Conservation (phyloP, 306 rosid species). For the Prunus mume region DNA sequence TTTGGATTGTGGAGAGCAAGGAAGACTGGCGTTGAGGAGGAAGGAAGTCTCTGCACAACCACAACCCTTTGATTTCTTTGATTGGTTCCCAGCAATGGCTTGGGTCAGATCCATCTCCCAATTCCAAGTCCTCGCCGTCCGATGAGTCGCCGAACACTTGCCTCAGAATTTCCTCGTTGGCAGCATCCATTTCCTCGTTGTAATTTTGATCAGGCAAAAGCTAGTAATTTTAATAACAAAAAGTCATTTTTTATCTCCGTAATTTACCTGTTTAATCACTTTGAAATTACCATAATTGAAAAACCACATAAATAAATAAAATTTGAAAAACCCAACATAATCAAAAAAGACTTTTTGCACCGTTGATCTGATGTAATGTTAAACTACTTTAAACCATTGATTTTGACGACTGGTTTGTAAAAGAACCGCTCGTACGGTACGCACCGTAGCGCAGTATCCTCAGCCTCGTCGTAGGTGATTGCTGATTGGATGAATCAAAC, state of each 20-base stretch:
- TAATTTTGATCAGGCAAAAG: neutral
- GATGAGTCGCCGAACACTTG: slow-evolving; percentile 69
- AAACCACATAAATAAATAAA: too few relatives aligned
- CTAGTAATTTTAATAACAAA: neutral
- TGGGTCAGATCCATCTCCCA: neutral
- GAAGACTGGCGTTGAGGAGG: slow-evolving; percentile 41
- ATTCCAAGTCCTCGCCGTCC: slow-evolving; percentile 36
- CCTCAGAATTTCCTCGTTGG: slow-evolving; percentile 27
- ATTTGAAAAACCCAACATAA: too few relatives aligned
- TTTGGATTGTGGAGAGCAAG: slow-evolving; percentile 51
- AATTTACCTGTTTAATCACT: too few relatives aligned
- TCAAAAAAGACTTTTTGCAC: neutral
- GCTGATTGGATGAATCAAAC: neutral
- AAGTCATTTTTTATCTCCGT: too few relatives aligned
- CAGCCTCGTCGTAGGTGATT: neutral
- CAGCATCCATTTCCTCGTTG: slow-evolving; percentile 15
- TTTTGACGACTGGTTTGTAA: neutral
- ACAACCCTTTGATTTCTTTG: slow-evolving; percentile 54
- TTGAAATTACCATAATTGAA: too few relatives aligned
- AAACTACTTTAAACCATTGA: neutral
- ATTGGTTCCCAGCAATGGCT: slow-evolving; percentile 32
- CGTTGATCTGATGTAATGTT: neutral
- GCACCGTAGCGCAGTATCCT: neutral
- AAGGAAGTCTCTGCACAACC: slow-evolving; percentile 57
- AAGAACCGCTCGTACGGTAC: neutral